A percentile compares a stretch with the other conserved stretches of the same genome.
Evolutionary conservation across 768 basidiomycete species (phyloP).

Genomic region (Gloeostereum incarnatum): DNA sequence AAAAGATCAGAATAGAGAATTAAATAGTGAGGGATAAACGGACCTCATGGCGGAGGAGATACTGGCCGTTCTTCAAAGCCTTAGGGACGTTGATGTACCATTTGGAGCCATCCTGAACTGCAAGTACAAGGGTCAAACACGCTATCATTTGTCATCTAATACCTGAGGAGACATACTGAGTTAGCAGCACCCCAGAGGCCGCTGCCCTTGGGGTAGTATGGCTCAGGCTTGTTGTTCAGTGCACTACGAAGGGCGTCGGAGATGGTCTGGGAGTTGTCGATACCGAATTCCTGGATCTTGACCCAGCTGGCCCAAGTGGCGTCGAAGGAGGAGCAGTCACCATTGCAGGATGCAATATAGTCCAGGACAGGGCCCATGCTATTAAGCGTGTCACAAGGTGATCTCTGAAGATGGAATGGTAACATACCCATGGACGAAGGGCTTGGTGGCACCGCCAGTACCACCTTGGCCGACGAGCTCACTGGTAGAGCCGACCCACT

Average conservation of each 20-base stretch:
- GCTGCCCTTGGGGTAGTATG: slow-evolving; percentile 6
- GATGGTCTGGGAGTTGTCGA: slow-evolving; percentile 6
- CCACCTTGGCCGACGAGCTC: slow-evolving; percentile 8
- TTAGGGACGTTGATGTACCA: slow-evolving; percentile 3
- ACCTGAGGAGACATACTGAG: neutral
- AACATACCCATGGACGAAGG: no score
- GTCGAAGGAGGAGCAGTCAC: slow-evolving; percentile 5
- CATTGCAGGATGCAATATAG: slow-evolving; percentile 6
- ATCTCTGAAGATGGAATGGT: no score
- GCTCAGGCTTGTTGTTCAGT: slow-evolving; percentile 8
- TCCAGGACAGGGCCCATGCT: slow-evolving; percentile 8
- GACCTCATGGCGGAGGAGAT: slow-evolving; percentile 4
- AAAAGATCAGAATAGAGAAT: neutral
- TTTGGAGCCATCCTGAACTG: slow-evolving; percentile 1
- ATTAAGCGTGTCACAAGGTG: slow-evolving; percentile 9
- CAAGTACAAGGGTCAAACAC: neutral
- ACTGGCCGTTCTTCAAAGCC: slow-evolving; percentile 4
- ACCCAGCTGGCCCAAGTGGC: slow-evolving; percentile 5
- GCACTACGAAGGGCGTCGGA: slow-evolving; percentile 4
- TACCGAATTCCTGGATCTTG: slow-evolving; percentile 2
- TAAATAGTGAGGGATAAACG: neutral
- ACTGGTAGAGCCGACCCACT: slow-evolving; percentile 6
- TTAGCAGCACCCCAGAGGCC: slow-evolving; percentile 9
- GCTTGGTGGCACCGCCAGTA: slow-evolving; percentile 4
- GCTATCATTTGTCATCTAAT: neutral